Base-by-base conservation (phyloP, 805 yeast genomes). In the Komagataella pseudopastoris region DNA sequence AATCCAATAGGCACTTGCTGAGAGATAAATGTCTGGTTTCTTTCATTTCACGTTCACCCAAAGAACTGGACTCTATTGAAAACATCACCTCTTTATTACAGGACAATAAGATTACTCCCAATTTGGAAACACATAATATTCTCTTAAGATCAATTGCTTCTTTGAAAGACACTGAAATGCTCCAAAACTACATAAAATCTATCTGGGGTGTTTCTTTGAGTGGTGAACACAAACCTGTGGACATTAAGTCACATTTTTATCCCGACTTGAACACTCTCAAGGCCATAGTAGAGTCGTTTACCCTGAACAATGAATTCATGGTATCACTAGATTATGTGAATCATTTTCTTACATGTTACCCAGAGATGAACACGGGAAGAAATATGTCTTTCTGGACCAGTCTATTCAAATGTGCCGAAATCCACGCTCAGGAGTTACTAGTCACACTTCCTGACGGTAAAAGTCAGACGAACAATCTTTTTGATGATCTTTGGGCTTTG, bases 91-190 rank as follows among this genome's bases (percentile, higher is more conserved):
- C 39, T 30, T 14, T 30, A 23, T 45, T 50, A 16, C 30, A 30
- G 14, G 36, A 30, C 23, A 45, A 30, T 6, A 18, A 18, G 14
- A 12, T 45, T n/a, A 17, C 44, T 10, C 51, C 51, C 22, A 43
- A 23, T 14, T n/a, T 23, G 22, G 49, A 46, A 17, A 50, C 52
- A 4, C 47, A 24, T 14, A 36, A 58, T 22, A 51, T 62, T 3
- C 56, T 66, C 23, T 36, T 67, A 14, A 52, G 65, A 44, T 59
- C 64, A 6, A 50, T 62, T 20, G 71, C 68, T 23, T 59, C 56
- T 45, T 51, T 57, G 12, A 56, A 60, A n/a, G 58, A 68, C 45
- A 23, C 61, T 0, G 56, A 56, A 4, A 49, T 59, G 17, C 51
- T 68, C 12, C 58, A 60, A 45, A 47, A 54, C 10, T 59, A 57